Conservation (phyloP, 768 basidiomycete genomes). For the Sutorius australiensis region DNA sequence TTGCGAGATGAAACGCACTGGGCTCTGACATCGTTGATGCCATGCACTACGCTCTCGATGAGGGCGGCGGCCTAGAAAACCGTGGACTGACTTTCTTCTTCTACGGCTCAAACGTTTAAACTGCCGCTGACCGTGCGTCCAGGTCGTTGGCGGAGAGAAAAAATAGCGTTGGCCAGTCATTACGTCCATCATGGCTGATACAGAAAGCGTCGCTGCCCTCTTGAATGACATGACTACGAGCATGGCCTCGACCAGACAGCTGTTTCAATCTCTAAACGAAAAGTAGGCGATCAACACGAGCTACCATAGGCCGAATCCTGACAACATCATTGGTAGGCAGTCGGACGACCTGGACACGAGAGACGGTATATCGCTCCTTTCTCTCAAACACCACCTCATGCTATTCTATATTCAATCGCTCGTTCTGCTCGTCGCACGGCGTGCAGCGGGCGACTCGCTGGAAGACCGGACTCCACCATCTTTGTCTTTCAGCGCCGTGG, state of each 20-base stretch:
- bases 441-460: constrained; percentile 64
- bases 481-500: constrained; percentile 47
- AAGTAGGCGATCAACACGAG: constrained; percentile 40
- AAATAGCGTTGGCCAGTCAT: not conserved
- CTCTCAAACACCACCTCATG: constrained; percentile 80
- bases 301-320: constrained; percentile 12
- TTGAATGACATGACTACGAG: constrained; percentile 60
- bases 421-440: constrained; percentile 66
- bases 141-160: not conserved
- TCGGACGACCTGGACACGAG: constrained; percentile 46
- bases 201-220: constrained; percentile 20
- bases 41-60: constrained; percentile 46
- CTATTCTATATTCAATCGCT: constrained; percentile 85
- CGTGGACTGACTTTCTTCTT: constrained; percentile 47
- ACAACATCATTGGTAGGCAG: constrained; percentile 22
- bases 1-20: constrained; percentile 55
- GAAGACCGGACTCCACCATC: constrained; percentile 45
- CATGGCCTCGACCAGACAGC: constrained; percentile 56
- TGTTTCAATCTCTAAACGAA: constrained; percentile 50
- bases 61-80: constrained; percentile 63
- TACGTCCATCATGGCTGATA: constrained; percentile 19
- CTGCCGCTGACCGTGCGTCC: constrained; percentile 7
- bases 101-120: not conserved
- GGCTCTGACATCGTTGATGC: constrained; percentile 54
- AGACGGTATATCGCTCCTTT: constrained; percentile 88